Conservation (phyloP, 169 alveolate species). For the Plasmodium ovale region DNA sequence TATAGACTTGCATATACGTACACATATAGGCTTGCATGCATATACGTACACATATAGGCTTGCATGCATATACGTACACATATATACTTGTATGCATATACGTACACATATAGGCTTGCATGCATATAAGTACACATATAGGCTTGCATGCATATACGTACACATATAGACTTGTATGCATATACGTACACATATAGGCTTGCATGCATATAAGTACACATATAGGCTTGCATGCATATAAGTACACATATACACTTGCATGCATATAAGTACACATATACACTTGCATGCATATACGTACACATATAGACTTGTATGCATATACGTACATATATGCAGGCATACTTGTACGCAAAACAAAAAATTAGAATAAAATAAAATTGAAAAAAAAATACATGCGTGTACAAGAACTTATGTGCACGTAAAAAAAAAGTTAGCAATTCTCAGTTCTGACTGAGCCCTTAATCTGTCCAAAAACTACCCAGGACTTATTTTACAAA, state of each 20-base stretch:
- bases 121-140: background rate
- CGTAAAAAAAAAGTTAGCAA: no score
- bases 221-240: no score
- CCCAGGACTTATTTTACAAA: no score
- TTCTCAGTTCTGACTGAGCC: no score
- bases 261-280: background rate
- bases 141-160: background rate
- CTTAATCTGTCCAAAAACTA: no score
- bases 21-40: background rate
- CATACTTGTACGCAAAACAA: no score
- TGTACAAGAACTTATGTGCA: no score
- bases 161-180: background rate
- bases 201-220: no score
- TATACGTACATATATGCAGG: no score
- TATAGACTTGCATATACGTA: background rate
- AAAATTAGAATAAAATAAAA: background rate
- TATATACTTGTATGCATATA: background rate
- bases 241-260: background rate
- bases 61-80: no score
- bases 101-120: background rate
- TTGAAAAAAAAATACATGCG: conserved; percentile 3
- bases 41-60: background rate
- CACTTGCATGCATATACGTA: background rate
- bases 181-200: no score
- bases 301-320: background rate